Evolutionary conservation across 441 rosid species (phyloP).

Genomic region (Populus tomentosa): DNA sequence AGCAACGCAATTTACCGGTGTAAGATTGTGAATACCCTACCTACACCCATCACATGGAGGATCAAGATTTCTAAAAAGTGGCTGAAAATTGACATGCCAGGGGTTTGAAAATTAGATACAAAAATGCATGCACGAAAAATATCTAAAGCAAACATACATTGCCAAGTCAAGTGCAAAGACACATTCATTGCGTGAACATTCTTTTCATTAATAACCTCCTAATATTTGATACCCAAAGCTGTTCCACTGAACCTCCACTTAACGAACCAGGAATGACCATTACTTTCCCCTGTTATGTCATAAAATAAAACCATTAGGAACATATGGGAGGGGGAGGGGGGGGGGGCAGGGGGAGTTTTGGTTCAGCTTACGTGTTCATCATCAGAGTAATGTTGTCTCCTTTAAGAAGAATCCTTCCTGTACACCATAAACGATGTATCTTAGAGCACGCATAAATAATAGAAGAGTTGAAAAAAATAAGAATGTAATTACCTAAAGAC

Average conservation of each 20-base stretch:
- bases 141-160: not conserved
- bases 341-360: not conserved
- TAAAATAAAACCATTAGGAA: not conserved
- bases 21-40: not conserved
- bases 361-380: slow-evolving; percentile 75
- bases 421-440: not conserved
- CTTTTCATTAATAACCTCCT: not conserved
- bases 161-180: not conserved
- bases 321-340: not conserved
- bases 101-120: not conserved
- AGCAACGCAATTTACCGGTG: not conserved
- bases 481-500: slow-evolving; percentile 47
- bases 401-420: slow-evolving; percentile 89
- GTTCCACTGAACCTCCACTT: not conserved
- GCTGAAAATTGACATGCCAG: not conserved
- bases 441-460: slow-evolving; percentile 6
- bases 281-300: not conserved
- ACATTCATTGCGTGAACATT: not conserved
- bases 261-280: not conserved
- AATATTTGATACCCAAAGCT: not conserved
- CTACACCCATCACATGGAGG: not conserved
- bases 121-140: not conserved
- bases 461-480: not conserved
- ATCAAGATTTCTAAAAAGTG: not conserved
- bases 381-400: slow-evolving; percentile 87